Percentiles rank a stretch among this genome's conserved stretches.
phyloP scores from a whole-genome alignment of 2,329 filamentous ascomycete genomes.

The Didymella keratinophila region DNA sequence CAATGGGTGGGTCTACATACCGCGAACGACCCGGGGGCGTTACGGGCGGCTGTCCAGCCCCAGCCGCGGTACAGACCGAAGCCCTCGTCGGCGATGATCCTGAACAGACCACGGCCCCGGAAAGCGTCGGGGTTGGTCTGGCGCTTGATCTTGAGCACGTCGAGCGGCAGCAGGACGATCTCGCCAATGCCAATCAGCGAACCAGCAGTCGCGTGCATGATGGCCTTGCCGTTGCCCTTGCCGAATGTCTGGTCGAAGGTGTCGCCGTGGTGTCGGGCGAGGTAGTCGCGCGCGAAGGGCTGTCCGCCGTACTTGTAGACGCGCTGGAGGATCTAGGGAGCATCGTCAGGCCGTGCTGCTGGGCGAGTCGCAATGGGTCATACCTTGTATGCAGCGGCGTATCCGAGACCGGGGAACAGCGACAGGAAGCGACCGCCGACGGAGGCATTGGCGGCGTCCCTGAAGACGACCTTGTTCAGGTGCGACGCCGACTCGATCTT shows the following conservation, averaged over 20 bases:
- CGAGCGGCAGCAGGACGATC: slow-evolving; percentile 91
- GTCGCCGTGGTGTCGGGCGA: slow-evolving; percentile 78
- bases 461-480: slow-evolving; percentile 94
- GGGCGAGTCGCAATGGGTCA: slow-evolving; percentile 17
- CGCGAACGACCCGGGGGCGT: slow-evolving; percentile 95
- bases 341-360: slow-evolving; percentile 22
- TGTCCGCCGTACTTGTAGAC: slow-evolving; percentile 99
- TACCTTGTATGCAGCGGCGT: slow-evolving; percentile 96
- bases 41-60: slow-evolving; percentile 96
- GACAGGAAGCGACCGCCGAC: slow-evolving; percentile 84
- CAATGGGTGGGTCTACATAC: slow-evolving; percentile 61
- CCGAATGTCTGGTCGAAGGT: slow-evolving; percentile 91
- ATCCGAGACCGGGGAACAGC: slow-evolving; percentile 94
- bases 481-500: slow-evolving; percentile 69
- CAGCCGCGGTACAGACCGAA: slow-evolving; percentile 95
- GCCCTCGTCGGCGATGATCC: slow-evolving; percentile 91
- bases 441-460: slow-evolving; percentile 78
- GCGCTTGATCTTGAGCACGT: slow-evolving; percentile 99
- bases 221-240: slow-evolving; percentile 96
- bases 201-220: slow-evolving; percentile 96
- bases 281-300: slow-evolving; percentile 90
- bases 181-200: slow-evolving; percentile 97
- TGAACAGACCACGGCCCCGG: slow-evolving; percentile 87
- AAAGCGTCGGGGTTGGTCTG: slow-evolving; percentile 99
- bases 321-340: slow-evolving; percentile 77